Evolutionary conservation across 2,329 filamentous ascomycete genomes (phyloP).

Genomic region (Colletotrichum musicola): DNA sequence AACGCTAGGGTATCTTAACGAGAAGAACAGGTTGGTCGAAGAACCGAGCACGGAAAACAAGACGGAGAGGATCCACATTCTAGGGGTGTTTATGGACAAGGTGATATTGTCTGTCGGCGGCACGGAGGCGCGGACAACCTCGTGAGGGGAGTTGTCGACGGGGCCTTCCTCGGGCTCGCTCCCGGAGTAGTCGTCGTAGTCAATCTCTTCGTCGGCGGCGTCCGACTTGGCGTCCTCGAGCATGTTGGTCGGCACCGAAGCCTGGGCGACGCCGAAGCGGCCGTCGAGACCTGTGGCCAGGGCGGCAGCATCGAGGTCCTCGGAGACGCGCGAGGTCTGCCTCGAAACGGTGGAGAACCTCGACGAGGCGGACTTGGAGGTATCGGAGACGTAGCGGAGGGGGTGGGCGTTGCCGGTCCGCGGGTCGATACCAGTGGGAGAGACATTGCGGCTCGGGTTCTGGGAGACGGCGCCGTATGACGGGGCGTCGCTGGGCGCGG

Average conservation of each 20-base stretch:
- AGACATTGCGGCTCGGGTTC: constrained; percentile 51
- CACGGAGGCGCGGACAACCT: constrained; percentile 85
- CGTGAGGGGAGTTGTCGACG: constrained; percentile 79
- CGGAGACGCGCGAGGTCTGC: constrained; percentile 55
- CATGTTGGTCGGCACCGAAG: constrained; percentile 59
- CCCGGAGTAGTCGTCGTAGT: constrained; percentile 47
- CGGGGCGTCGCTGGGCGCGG: constrained; percentile 46
- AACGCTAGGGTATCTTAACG: constrained; percentile 89
- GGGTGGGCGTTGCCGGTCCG: constrained; percentile 48
- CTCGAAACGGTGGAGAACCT: constrained; percentile 48
- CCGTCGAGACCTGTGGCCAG: constrained; percentile 67
- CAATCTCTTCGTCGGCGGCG: constrained; percentile 41
- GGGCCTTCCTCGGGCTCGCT: constrained; percentile 62
- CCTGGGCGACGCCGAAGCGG: constrained; percentile 65
- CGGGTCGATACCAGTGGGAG: constrained; percentile 51
- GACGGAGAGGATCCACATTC: constrained; percentile 87
- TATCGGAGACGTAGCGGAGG: constrained; percentile 51
- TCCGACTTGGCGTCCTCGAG: constrained; percentile 52
- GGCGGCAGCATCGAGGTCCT: constrained; percentile 64
- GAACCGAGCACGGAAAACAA: constrained; percentile 85
- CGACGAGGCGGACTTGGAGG: constrained; percentile 46
- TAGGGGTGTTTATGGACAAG: constrained; percentile 87
- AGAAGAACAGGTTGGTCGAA: constrained; percentile 89
- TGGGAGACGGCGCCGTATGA: constrained; percentile 55
- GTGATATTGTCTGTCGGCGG: constrained; percentile 79